These are phyloP conservation scores for Herpomyces periplanetae DNA, from an alignment of 2,329 filamentous ascomycete species.

Conservation along the genomic window DNA sequence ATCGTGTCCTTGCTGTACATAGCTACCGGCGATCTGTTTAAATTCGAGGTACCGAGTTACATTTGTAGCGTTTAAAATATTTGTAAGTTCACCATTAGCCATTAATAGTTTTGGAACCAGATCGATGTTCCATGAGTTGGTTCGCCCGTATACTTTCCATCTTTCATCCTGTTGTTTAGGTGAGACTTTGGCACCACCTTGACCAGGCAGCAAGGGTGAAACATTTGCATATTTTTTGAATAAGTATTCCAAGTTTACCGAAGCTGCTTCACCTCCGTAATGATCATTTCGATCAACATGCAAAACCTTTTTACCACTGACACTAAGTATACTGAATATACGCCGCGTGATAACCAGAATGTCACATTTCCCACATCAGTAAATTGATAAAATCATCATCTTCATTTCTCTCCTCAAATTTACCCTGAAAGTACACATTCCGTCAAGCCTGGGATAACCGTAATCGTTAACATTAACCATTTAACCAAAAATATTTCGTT, in stretches of 20 bases:
- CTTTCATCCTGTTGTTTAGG: conserved; percentile 36
- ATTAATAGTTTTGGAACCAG: conserved; percentile 93
- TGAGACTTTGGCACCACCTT: too few relatives aligned
- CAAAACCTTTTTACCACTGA: conserved; percentile 94
- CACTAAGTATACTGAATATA: conserved; percentile 73
- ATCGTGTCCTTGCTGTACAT: conserved; percentile 56
- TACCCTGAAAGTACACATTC: conserved; percentile 98
- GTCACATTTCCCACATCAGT: conserved; percentile 4
- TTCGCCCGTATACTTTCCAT: conserved; percentile 86
- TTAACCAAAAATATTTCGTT: conserved; percentile 9
- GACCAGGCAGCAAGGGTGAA: too few relatives aligned
- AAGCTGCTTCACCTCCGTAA: conserved; percentile 88
- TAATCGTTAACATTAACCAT: conserved; percentile 7
- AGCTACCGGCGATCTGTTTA: conserved; percentile 80
- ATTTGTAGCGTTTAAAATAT: conserved; percentile 87
- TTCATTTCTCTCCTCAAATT: conserved; percentile 1
- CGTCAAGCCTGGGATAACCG: conserved; percentile 27
- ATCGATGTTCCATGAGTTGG: conserved; percentile 98
- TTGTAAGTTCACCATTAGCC: conserved; percentile 90
- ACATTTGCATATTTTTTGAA: conserved; percentile 91
- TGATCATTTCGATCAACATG: conserved; percentile 96
- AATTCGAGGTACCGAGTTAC: conserved; percentile 19
- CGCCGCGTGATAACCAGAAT: conserved; percentile 4
- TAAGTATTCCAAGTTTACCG: conserved; percentile 84
- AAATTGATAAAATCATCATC: conserved; percentile 3